Base-by-base conservation (phyloP, 345 rosid species). In the Durio zibethinus region DNA sequence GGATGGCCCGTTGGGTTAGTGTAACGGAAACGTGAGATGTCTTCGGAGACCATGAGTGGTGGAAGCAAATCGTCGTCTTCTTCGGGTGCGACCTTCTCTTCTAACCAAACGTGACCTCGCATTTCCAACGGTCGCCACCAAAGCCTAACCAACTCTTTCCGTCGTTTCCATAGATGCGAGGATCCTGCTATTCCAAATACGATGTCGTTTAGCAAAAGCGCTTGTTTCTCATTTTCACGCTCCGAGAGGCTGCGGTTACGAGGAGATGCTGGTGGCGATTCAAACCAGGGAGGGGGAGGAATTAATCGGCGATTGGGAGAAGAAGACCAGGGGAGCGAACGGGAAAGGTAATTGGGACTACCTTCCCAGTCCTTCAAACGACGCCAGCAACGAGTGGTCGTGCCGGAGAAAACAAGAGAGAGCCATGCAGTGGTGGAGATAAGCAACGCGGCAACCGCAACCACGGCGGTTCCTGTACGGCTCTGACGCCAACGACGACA, bases 111-210 rank as follows among this genome's bases (percentile, higher is more conserved):
- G 36, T 91, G 87, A 38, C 99, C 98, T 47, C 97, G 90, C 94
- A 87, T 88, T 50, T 75, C 83, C n/a, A 73, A 56, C 40, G 89
- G 87, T 42, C 87, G 90, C 98, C 98, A 95, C 99, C 98, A 95
- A 8, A 95, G 87, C 83, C 94, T 82, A 73, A 95, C 85, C 23
- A 90, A 89, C 81, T 95, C 96, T 83, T 89, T 90, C 16, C 99
- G 88, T 1, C 82, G 87, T 70, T 86, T 83, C 99, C 98, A 95
- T 7, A 95, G 85, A 82, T 83, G 89, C 12, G 97, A 88, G 36
- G 93, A 95, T 77, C 96, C 94, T 0, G 99, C 99, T 33, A 95
- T 93, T n/a, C 99, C 99, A 60, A 95, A 95, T 69, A 95, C 80
- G 65, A 95, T 80, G 76, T 93, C 91, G 15, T 82, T 68, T 74